Conservation (phyloP, 2,329 filamentous ascomycete species). For the Colletotrichum sp. region DNA sequence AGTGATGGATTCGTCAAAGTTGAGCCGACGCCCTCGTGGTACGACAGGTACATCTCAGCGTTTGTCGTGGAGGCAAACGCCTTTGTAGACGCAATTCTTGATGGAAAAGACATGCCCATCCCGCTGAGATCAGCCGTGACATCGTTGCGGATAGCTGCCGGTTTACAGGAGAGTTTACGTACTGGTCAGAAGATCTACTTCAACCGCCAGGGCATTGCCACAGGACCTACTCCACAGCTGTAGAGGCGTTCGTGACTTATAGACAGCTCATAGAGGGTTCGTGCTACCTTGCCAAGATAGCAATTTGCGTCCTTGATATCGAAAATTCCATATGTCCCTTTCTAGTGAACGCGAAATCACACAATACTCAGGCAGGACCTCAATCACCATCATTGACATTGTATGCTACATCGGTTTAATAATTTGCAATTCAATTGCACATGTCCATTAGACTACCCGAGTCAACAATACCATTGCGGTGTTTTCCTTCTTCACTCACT, state of each 20-base stretch:
- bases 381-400: not conserved
- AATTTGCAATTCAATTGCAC: not conserved
- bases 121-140: constrained; percentile 16
- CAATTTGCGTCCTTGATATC: too few species aligned
- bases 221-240: not conserved
- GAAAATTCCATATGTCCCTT: not conserved
- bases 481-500: too few species aligned
- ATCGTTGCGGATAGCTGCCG: constrained; percentile 21
- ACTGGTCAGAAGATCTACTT: constrained; percentile 18
- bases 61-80: constrained; percentile 29
- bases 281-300: not conserved
- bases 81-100: constrained; percentile 23
- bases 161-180: constrained; percentile 20
- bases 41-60: constrained; percentile 27
- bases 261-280: fast-evolving
- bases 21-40: constrained; percentile 26
- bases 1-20: constrained; percentile 23
- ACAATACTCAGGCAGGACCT: not conserved
- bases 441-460: not conserved
- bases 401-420: not conserved
- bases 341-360: too few species aligned
- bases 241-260: not conserved
- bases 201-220: constrained; percentile 9
- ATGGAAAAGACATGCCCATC: constrained; percentile 20
- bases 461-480: not conserved